These are phyloP conservation scores for Corylus americana DNA, from an alignment of 306 rosid species.

Conservation along the genomic window DNA sequence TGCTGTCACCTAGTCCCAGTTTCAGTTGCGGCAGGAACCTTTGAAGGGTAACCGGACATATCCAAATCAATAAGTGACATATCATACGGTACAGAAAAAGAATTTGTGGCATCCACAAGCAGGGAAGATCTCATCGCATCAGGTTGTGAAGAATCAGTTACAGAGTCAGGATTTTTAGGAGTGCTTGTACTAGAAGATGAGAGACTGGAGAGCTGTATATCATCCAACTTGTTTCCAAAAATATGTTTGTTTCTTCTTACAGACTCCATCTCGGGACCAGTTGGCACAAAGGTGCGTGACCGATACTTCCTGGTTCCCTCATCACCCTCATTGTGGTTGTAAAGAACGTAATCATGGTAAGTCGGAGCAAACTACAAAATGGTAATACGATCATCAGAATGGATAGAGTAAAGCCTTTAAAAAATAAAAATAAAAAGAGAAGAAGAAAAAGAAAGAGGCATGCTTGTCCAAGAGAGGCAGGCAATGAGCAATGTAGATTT, in stretches of 20 bases:
- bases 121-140: slow-evolving; percentile 69
- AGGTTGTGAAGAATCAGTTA: slow-evolving; percentile 37
- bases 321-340: slow-evolving; percentile 86
- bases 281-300: slow-evolving; percentile 95
- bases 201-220: slow-evolving; percentile 75
- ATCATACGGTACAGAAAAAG: slow-evolving; percentile 60
- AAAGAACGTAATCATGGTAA: slow-evolving; percentile 96
- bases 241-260: slow-evolving; percentile 70
- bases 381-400: slow-evolving; percentile 16
- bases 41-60: slow-evolving; percentile 64
- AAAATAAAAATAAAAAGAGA: not conserved
- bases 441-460: not conserved
- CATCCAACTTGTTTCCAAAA: slow-evolving; percentile 76
- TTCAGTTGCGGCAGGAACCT: slow-evolving; percentile 76
- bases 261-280: slow-evolving; percentile 94
- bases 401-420: slow-evolving; percentile 8
- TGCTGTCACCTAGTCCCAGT: slow-evolving; percentile 43
- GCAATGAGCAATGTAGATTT: not conserved
- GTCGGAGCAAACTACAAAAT: slow-evolving; percentile 94
- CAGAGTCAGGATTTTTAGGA: slow-evolving; percentile 39
- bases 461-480: slow-evolving; percentile 23
- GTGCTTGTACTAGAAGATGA: slow-evolving; percentile 62
- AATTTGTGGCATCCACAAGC: slow-evolving; percentile 70
- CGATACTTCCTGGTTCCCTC: slow-evolving; percentile 87
- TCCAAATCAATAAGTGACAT: slow-evolving; percentile 88